These are phyloP conservation scores for Saccharomycopsis sp. DNA, from an alignment of 805 yeast species.

Conservation along the genomic window DNA sequence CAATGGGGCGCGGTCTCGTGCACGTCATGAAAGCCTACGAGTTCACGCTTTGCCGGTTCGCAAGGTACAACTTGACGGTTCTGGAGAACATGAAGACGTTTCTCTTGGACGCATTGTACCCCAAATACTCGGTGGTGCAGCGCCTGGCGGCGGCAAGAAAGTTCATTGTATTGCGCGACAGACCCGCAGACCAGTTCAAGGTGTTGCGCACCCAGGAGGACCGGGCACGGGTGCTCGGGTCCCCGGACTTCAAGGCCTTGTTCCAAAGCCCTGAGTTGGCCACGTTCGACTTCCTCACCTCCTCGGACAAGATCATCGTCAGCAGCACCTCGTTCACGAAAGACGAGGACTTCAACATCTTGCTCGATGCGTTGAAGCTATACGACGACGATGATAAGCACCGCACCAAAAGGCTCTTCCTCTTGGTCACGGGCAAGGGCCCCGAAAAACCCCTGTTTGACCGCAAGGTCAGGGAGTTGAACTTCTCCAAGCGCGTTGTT, in stretches of 20 bases:
- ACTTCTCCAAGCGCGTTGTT: conserved; percentile 37
- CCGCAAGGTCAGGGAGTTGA: conserved; percentile 35
- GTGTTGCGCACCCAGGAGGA: background rate
- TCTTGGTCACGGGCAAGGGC: conserved; percentile 93
- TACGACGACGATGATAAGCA: conserved; percentile 37
- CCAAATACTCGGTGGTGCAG: background rate
- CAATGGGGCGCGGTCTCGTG: conserved; percentile 34
- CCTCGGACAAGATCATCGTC: conserved; percentile 50
- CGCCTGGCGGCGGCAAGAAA: conserved; percentile 39
- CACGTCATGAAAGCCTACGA: conserved; percentile 56
- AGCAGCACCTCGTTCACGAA: conserved; percentile 93
- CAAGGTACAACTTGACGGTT: conserved; percentile 72
- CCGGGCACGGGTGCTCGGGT: conserved; percentile 37
- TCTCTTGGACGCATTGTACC: conserved; percentile 26
- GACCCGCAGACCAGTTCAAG: conserved; percentile 64
- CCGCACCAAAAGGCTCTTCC: conserved; percentile 39
- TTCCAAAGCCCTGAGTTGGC: conserved; percentile 23
- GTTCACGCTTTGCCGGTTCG: conserved; percentile 46
- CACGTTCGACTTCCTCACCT: conserved; percentile 3
- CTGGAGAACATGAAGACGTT: conserved; percentile 63
- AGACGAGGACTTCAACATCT: conserved; percentile 75
- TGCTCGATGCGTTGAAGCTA: conserved; percentile 56
- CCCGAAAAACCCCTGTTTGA: conserved; percentile 57
- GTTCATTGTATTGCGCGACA: conserved; percentile 67
- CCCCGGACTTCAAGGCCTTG: conserved; percentile 28